A percentile compares a stretch with the other conserved stretches of the same genome.
These are phyloP conservation scores for Termitomyces sp. DNA, from an alignment of 768 basidiomycete species.

Conservation along the genomic window DNA sequence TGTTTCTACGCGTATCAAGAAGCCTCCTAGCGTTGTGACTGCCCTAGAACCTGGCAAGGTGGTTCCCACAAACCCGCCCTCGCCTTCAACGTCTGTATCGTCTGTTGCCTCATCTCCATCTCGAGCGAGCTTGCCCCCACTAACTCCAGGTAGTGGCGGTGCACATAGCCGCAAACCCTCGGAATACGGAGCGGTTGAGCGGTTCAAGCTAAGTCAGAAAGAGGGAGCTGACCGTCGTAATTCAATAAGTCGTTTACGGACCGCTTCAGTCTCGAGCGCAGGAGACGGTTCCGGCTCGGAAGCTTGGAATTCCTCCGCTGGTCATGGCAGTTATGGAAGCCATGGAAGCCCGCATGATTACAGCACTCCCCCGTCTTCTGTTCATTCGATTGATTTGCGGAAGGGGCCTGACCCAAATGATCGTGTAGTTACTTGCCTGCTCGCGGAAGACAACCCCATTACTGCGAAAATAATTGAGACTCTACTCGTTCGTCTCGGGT, in stretches of 20 bases:
- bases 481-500: slow-evolving; percentile 87
- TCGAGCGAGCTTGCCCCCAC: slow-evolving; percentile 65
- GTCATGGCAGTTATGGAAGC: slow-evolving; percentile 44
- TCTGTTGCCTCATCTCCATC: slow-evolving; percentile 90
- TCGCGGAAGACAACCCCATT: slow-evolving; percentile 98
- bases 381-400: slow-evolving; percentile 79
- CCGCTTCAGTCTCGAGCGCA: slow-evolving; percentile 79
- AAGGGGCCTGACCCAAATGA: slow-evolving; percentile 77
- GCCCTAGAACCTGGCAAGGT: slow-evolving; percentile 55
- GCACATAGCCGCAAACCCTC: slow-evolving; percentile 83
- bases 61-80: slow-evolving; percentile 75
- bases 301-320: slow-evolving; percentile 60
- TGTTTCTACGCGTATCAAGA: slow-evolving; percentile 78
- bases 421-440: slow-evolving; percentile 86
- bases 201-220: slow-evolving; percentile 82
- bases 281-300: slow-evolving; percentile 81
- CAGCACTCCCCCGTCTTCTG: slow-evolving; percentile 77
- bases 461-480: slow-evolving; percentile 98
- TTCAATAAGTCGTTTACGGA: slow-evolving; percentile 84
- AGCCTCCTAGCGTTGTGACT: slow-evolving; percentile 76
- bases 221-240: slow-evolving; percentile 74
- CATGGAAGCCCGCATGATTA: slow-evolving; percentile 37
- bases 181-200: slow-evolving; percentile 82
- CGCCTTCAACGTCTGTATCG: slow-evolving; percentile 87
- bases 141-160: slow-evolving; percentile 62